phyloP scores from a whole-genome alignment of 805 yeast species.

The Jamesozyma piceae region DNA sequence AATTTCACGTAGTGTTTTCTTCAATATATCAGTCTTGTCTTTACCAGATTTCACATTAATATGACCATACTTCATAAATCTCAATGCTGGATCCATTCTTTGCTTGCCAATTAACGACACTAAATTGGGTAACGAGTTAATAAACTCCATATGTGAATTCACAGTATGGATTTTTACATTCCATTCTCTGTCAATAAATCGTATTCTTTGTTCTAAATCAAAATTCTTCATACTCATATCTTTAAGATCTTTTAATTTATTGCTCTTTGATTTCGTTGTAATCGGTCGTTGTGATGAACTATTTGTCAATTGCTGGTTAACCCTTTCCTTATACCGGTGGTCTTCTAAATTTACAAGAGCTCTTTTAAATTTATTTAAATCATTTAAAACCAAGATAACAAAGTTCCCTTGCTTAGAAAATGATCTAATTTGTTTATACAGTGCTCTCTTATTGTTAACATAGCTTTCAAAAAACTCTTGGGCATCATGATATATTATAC shows the following conservation, averaged over 20 bases:
- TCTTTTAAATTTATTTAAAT: slow-evolving; percentile 38
- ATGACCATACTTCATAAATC: slow-evolving; percentile 47
- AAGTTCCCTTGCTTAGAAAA: slow-evolving; percentile 21
- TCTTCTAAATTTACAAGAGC: slow-evolving; percentile 40
- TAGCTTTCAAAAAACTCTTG: slow-evolving; percentile 35
- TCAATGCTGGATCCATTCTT: slow-evolving; percentile 45
- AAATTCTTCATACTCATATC: slow-evolving; percentile 11
- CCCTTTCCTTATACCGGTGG: slow-evolving; percentile 34
- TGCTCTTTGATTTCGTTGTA: slow-evolving; percentile 1
- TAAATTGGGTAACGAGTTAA: slow-evolving; percentile 49
- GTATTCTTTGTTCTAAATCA: slow-evolving; percentile 35
- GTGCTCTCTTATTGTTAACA: slow-evolving; percentile 19
- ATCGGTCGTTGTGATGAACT: background rate
- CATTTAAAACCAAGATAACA: slow-evolving; percentile 40
- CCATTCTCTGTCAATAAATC: slow-evolving; percentile 38
- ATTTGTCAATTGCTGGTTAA: slow-evolving; percentile 25
- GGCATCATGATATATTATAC: slow-evolving; percentile 40
- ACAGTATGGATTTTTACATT: slow-evolving; percentile 40
- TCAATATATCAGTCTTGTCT: slow-evolving; percentile 37
- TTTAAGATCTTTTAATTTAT: slow-evolving; percentile 9
- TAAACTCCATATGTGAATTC: slow-evolving; percentile 34
- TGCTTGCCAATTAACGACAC: slow-evolving; percentile 46
- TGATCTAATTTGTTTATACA: slow-evolving; percentile 19
- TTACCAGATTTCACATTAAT: slow-evolving; percentile 50
- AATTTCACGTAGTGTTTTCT: slow-evolving; percentile 46